These are phyloP conservation scores for Aspergillus sp. DNA, from an alignment of 2,329 filamentous ascomycete species.

Conservation along the genomic window DNA sequence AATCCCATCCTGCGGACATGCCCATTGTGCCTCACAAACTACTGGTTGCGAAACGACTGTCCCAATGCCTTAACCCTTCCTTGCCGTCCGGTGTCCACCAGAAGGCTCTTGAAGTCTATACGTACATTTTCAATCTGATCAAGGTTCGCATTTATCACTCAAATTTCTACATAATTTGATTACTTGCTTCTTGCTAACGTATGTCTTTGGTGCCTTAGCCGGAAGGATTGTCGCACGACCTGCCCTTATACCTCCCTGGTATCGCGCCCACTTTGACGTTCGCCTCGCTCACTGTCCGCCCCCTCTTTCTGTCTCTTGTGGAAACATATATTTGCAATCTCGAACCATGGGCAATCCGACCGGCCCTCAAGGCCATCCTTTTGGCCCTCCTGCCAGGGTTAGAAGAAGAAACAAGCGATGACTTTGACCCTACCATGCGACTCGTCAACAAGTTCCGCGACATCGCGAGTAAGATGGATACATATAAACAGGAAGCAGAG, in stretches of 20 bases:
- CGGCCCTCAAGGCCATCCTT: conserved; percentile 86
- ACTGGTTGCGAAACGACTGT: conserved; percentile 82
- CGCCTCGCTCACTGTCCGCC: conserved; percentile 86
- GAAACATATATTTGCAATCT: conserved; percentile 77
- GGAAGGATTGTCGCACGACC: conserved; percentile 76
- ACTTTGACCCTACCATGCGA: conserved; percentile 84
- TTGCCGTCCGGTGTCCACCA: conserved; percentile 96
- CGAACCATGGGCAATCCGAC: conserved; percentile 70
- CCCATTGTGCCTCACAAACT: conserved; percentile 77
- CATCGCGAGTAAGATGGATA: conserved; percentile 57
- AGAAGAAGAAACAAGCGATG: conserved; percentile 95
- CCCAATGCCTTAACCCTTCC: conserved; percentile 91
- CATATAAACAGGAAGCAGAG: conserved; percentile 51
- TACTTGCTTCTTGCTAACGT: conserved; percentile 7
- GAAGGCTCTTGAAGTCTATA: conserved; percentile 93
- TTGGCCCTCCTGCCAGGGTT: conserved; percentile 86
- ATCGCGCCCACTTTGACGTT: conserved; percentile 88
- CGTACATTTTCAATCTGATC: conserved; percentile 82
- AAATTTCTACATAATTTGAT: neutral
- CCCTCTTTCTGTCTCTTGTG: conserved; percentile 79
- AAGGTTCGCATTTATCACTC: conserved; percentile 53
- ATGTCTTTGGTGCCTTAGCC: conserved; percentile 38
- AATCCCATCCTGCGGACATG: conserved; percentile 74
- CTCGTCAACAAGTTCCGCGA: conserved; percentile 77
- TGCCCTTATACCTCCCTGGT: conserved; percentile 86